Evolutionary conservation across 495 filamentous ascomycete genomes (phyloP).

Genomic region (Glutinoglossum americanum): DNA sequence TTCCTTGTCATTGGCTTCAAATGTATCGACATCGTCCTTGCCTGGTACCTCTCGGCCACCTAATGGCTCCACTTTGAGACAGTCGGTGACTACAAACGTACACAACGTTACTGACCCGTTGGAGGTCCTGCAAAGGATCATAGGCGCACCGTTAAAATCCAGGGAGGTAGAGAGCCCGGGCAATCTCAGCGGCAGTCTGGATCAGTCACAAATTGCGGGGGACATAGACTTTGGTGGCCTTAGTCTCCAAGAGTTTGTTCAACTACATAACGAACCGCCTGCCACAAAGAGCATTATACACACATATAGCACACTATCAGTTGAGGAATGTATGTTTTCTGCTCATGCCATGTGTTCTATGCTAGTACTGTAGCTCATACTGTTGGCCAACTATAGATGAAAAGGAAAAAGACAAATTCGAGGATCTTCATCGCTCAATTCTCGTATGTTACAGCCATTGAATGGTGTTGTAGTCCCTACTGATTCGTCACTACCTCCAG

Average conservation of each 20-base stretch:
- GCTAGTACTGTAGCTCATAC: constrained; percentile 10
- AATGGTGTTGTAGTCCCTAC: not conserved
- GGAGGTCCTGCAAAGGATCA: constrained; percentile 45
- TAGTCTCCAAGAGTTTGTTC: constrained; percentile 50
- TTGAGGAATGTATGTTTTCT: constrained; percentile 47
- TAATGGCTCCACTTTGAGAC: constrained; percentile 45
- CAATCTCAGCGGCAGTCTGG: constrained; percentile 4
- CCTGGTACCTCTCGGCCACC: constrained; percentile 34
- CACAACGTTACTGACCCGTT: constrained; percentile 45
- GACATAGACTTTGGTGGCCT: constrained; percentile 63
- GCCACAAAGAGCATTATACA: constrained; percentile 17
- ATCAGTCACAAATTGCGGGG: constrained; percentile 27
- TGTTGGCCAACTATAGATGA: constrained; percentile 33
- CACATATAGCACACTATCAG: constrained; percentile 39
- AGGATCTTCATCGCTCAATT: constrained; percentile 81
- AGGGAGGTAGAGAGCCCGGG: constrained; percentile 6
- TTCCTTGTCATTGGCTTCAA: constrained; percentile 39
- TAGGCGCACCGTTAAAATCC: constrained; percentile 31
- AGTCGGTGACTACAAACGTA: constrained; percentile 26
- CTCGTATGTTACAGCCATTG: constrained; percentile 14
- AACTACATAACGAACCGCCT: constrained; percentile 18
- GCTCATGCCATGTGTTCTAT: constrained; percentile 9
- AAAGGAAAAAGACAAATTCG: constrained; percentile 66
- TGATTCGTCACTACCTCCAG: constrained; percentile 11
- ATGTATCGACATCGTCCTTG: constrained; percentile 53